Base-by-base conservation (phyloP, 2,329 filamentous ascomycete species). In the Paracoccidioides lutzii region DNA sequence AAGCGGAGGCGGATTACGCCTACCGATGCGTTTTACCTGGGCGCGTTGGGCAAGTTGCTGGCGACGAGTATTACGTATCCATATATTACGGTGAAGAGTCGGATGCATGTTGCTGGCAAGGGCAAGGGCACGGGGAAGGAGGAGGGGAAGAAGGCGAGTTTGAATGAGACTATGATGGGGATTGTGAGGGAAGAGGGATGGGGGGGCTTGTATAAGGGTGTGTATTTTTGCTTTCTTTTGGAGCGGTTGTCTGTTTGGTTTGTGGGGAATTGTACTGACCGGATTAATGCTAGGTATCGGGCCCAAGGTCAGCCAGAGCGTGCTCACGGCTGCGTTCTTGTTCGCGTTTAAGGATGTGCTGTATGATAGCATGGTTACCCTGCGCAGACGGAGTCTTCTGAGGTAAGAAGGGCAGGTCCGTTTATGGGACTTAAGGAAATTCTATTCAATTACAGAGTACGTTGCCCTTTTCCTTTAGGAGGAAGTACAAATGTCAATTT, bases 341-440 rank as follows among this genome's bases (percentile, higher is more conserved):
- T 98, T 98, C 69, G 93, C 90, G 1, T 96, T 98, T 77, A 98
- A 98, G 78, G 93, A 98, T 69, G 88, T 89, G 5, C 79, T 98
- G 5, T 98, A 97, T 69, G 87, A 89, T 44, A 64, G 62, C 55
- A 73, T 71, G 65, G 66, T 71, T 15, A 60, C 66, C 10, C 59
- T 68, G 44, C 66, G 69, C 49, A 67, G 66, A 59, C 65, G 62
- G 55, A 57, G 63, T 42, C 28, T 69, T 38, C 60, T 65, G 28
- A 69, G 68, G 57, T 72, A 69, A 60, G 55, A 5, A 28, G 15
- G 5, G 35, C 35, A 46, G 38, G 4, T 40, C 35, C 9, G 52
- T 32, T 28, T 48, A 28, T 14, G 12, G 28, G 12, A 15, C n/a
- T n/a, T n/a, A n/a, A 14, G n/a, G n/a, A 43, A n/a, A 43, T 15